Base-by-base conservation (phyloP, 495 filamentous ascomycete genomes). In the Parachaetomium inaequale region DNA sequence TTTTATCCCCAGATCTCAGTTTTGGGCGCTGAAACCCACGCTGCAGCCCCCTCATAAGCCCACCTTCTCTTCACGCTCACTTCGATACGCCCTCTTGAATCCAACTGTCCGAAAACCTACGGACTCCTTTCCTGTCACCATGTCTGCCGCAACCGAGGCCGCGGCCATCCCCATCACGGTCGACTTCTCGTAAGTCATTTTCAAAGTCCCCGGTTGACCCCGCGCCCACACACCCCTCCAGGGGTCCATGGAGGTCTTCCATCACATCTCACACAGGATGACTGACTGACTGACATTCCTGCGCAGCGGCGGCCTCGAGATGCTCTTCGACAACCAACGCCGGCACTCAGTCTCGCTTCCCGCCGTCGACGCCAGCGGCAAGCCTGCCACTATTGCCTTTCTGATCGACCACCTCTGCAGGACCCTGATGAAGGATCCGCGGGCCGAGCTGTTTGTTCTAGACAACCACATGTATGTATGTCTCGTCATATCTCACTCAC, bases 401-500 rank as follows among this genome's bases (percentile, higher is more conserved):
- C 83, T 98, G 23, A 84, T 98, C 52, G 70, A 80, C 36, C 82
- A 95, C 72, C 82, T 98, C n/a, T 91, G 91, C 73, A 76, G 90
- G 23, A 84, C 93, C 67, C 69, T 88, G 25, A 94, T 98, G 90
- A 88, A 84, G 61, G 93, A 96, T 70, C 79, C 80, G n/a, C 81
- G 93, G 63, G 88, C 87, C 64, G 94, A 97, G 53, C 78, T 97
- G 58, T 98, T 98, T 70, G 87, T 98, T 21, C 78, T 96, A 57
- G 89, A 96, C 64, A 85, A 84, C 65, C 87, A 90, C 67, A 87
- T 98, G 94, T 98, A 84, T 66, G 90, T 98, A 84, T 66, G 90
- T 54, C 32, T 32, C 5, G 52, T 26, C 6, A 3, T 50, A 10
- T 28, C 36, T 12, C 32, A 25, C 54, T 32, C n/a, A 40, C 36